Base-by-base conservation (phyloP, 768 basidiomycete species). In the Kondoa malvinella region DNA sequence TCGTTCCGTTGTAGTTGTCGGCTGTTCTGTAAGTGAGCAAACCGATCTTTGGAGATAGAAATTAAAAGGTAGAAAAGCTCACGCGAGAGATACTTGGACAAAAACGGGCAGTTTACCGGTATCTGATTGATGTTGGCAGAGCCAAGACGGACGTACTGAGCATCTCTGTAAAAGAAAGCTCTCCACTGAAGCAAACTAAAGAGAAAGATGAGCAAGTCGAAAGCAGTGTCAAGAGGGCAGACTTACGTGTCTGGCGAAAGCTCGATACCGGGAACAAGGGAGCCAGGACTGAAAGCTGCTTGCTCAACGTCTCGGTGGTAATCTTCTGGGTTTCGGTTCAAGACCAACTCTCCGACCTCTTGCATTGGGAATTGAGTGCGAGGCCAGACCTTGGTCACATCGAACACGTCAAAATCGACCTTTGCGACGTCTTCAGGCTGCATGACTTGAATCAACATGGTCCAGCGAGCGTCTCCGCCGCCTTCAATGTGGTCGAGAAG, bases 291-390 rank as follows among this genome's bases (percentile, higher is more conserved):
- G 64, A 75, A 75, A 15, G 72, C 72, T 15, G 74, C 73, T 71
- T 77, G 76, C 64, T 77, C 76, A 59, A 77, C 75, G 59, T 76
- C 76, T 56, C 75, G 69, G 68, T 75, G 75, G 64, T 76, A 74
- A 64, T 75, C 75, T 65, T 76, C 76, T 2, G 75, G 75, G 66
- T 76, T 75, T n/a, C 73, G 21, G 69, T 76, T 73, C 25, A 76
- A 67, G 27, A 66, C 68, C 26, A 75, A 64, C 31, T 68, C 69
- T 15, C 75, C 76, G 29, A 77, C 73, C 56, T 74, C 72, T 29
- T 72, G 72, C 71, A 76, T 71, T 1, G 74, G 75, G 72, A 73
- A 77, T 64, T 73, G 66, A 2, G 33, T 66, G 40, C 70, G 64
- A 3, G 71, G 74, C 71, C 70, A 71, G 69, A 70, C 62, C 61